Evolutionary conservation across 2,329 filamentous ascomycete genomes (phyloP).

Genomic region (Aureobasidium sp.): DNA sequence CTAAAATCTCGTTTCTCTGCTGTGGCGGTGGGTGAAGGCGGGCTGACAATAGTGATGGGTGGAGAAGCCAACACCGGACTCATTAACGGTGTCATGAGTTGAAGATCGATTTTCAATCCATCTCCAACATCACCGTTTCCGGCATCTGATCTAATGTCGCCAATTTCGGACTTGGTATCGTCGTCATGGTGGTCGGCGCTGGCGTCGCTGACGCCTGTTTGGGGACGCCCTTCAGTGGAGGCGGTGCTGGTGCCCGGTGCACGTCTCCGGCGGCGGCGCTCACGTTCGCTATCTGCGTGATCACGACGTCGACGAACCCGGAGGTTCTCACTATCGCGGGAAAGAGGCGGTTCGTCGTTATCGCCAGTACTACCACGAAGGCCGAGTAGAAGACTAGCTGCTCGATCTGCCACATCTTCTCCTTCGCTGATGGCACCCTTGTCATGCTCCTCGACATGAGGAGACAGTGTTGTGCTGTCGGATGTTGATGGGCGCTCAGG

Average conservation of each 20-base stretch:
- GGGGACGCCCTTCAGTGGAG: slow-evolving; percentile 22
- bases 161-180: slow-evolving; percentile 20
- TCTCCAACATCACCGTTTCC: slow-evolving; percentile 4
- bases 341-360: slow-evolving; percentile 44
- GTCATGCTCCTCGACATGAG: slow-evolving; percentile 16
- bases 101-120: slow-evolving; percentile 6
- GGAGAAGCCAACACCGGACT: slow-evolving; percentile 16
- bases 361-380: slow-evolving; percentile 55
- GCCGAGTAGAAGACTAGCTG: slow-evolving; percentile 74
- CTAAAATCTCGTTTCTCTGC: background rate
- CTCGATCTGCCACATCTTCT: slow-evolving; percentile 76
- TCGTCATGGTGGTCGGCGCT: slow-evolving; percentile 17
- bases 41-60: slow-evolving; percentile 23
- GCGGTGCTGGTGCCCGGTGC: slow-evolving; percentile 24
- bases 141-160: slow-evolving; percentile 10
- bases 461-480: background rate
- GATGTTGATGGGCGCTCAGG: slow-evolving; percentile 14
- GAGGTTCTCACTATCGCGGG: slow-evolving; percentile 28
- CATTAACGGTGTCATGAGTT: slow-evolving; percentile 17
- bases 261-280: slow-evolving; percentile 56
- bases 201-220: slow-evolving; percentile 30
- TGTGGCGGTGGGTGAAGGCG: slow-evolving; percentile 22
- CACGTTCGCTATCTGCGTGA: slow-evolving; percentile 71
- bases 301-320: slow-evolving; percentile 59
- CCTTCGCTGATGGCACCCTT: slow-evolving; percentile 34